Percentiles rank a stretch among this genome's conserved stretches.
Evolutionary conservation across 2,329 filamentous ascomycete genomes (phyloP).

Genomic region (Byssothecium circinans): DNA sequence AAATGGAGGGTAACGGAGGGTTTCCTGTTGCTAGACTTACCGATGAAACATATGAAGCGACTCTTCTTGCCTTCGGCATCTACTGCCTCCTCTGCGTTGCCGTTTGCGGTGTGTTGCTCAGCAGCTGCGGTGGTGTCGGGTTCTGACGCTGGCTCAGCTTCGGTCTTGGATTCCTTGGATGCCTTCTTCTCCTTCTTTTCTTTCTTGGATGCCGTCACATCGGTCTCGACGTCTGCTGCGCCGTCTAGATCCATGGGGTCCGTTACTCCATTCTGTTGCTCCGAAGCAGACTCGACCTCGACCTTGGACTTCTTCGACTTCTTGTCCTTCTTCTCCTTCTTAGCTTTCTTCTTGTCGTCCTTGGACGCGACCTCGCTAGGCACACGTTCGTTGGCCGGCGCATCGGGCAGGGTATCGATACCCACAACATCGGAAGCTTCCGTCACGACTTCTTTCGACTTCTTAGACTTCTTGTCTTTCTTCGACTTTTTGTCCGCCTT

Average conservation of each 20-base stretch:
- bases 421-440: conserved; percentile 2
- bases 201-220: conserved; percentile 24
- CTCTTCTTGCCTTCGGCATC: conserved; percentile 45
- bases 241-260: conserved; percentile 12
- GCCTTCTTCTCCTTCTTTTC: conserved; percentile 30
- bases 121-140: conserved; percentile 19
- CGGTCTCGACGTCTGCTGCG: conserved; percentile 12
- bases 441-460: background rate
- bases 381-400: background rate
- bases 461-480: conserved; percentile 1
- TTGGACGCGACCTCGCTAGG: conserved; percentile 2
- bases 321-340: conserved; percentile 24
- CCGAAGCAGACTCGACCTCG: conserved; percentile 9
- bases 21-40: conserved; percentile 42
- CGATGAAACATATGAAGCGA: conserved; percentile 78
- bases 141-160: conserved; percentile 14
- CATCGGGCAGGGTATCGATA: conserved; percentile 1
- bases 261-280: conserved; percentile 8
- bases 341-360: conserved; percentile 15
- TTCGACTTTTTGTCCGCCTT: conserved; percentile 16
- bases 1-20: too few species aligned
- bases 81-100: conserved; percentile 16
- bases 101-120: conserved; percentile 15
- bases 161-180: conserved; percentile 12
- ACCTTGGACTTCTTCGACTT: conserved; percentile 27